Conservation (phyloP, 495 filamentous ascomycete species). For the Aspergillus indologenus region DNA sequence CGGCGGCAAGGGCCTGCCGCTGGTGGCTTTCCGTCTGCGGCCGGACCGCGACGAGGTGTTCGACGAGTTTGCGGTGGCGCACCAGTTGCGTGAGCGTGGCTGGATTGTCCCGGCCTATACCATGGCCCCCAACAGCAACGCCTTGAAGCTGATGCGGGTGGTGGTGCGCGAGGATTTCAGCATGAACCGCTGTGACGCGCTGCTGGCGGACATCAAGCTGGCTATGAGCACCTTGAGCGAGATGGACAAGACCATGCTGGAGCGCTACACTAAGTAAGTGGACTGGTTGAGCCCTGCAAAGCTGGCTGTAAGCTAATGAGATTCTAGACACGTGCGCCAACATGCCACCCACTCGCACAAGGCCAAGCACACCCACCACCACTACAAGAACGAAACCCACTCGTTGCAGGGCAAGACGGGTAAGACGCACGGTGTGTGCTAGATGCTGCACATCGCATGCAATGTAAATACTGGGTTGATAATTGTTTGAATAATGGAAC, state of each 20-base stretch:
- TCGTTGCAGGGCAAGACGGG: conserved; percentile 82
- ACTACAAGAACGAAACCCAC: conserved; percentile 74
- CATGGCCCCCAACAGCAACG: conserved; percentile 80
- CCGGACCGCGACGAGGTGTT: conserved; percentile 58
- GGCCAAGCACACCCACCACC: conserved; percentile 58
- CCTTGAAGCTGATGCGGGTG: conserved; percentile 80
- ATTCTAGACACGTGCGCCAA: conserved; percentile 47
- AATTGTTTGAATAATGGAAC: background rate
- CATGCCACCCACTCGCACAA: conserved; percentile 54
- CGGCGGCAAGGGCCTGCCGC: conserved; percentile 69
- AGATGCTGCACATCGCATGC: background rate
- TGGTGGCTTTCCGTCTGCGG: conserved; percentile 79
- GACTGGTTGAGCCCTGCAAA: background rate
- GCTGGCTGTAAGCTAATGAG: conserved; percentile 9
- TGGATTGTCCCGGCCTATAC: conserved; percentile 95
- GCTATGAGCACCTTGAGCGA: conserved; percentile 61
- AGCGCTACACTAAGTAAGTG: conserved; percentile 59
- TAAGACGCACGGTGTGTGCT: conserved; percentile 80
- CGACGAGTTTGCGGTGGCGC: conserved; percentile 80
- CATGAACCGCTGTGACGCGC: conserved; percentile 66
- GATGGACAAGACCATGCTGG: conserved; percentile 68
- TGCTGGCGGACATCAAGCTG: conserved; percentile 71
- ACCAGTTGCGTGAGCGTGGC: conserved; percentile 75
- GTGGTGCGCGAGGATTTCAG: conserved; percentile 89
- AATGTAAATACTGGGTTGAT: conserved; percentile 1